These are phyloP conservation scores for Circinella umbellata DNA, from an alignment of 371 early-diverging fungal species.

Conservation along the genomic window DNA sequence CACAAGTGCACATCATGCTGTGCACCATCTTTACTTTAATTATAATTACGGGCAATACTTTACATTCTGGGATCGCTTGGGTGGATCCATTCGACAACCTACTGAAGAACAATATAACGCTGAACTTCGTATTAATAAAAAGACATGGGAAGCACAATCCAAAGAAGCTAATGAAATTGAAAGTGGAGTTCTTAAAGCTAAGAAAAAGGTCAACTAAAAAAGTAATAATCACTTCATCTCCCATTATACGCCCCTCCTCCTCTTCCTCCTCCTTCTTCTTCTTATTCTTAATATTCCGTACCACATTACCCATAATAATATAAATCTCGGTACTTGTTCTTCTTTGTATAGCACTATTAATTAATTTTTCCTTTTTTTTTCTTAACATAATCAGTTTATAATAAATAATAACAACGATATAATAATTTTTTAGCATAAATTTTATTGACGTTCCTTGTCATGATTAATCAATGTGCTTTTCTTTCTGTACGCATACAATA, in stretches of 20 bases:
- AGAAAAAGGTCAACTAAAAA: slow-evolving; percentile 27
- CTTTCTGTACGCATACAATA: too few species aligned
- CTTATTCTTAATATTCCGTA: neutral
- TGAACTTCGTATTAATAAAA: slow-evolving; percentile 62
- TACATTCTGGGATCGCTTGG: slow-evolving; percentile 84
- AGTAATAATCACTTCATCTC: neutral
- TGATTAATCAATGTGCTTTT: too few species aligned
- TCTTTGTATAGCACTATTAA: too few species aligned
- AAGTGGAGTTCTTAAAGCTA: slow-evolving; percentile 22
- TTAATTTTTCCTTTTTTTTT: too few species aligned
- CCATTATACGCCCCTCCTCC: neutral
- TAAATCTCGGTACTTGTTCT: too few species aligned
- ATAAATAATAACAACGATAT: too few species aligned
- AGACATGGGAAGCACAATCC: slow-evolving; percentile 70
- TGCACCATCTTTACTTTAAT: slow-evolving; percentile 97
- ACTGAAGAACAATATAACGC: slow-evolving; percentile 71
- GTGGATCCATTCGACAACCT: slow-evolving; percentile 75
- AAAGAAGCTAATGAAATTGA: slow-evolving; percentile 68
- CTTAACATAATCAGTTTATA: too few species aligned
- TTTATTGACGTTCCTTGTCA: too few species aligned
- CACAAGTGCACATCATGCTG: slow-evolving; percentile 95
- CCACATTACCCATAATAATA: too few species aligned
- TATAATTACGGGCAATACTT: slow-evolving; percentile 98
- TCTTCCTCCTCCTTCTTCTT: neutral
- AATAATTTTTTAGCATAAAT: too few species aligned